Evolutionary conservation across 2,329 filamentous ascomycete genomes (phyloP), one percentile per base, ranked within the genome.

Genomic region (Colletotrichum coccodes): DNA sequence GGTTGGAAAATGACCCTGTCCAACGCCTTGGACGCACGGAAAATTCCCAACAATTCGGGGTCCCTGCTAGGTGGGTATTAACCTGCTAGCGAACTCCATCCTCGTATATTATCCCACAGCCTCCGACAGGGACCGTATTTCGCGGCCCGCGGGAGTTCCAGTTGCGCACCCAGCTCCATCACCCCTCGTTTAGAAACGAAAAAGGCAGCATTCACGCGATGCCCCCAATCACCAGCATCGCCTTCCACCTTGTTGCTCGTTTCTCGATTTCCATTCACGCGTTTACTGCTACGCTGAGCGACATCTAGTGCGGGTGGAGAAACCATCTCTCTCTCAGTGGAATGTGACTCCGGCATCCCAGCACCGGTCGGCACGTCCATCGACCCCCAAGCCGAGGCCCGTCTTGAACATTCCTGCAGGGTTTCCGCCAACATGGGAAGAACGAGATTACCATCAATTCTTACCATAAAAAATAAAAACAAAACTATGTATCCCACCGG

Each of bases 401-500:
- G 18, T 23, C 38, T 44, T 21, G 54, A 26, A 52, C n/a, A 26
- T 47, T 47, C 44, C 44, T 26, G n/a, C 0, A 12, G 44, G 14
- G 26, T 32, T 14, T 58, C 46, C 38, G 64, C 60, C 38, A 58
- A 26, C 44, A 58, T 18, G 34, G 42, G 12, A 30, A 50, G 16
- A 23, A 7, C 26, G 56, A 64, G 26, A 52, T 64, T 32, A 9
- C 64, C n/a, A 58, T 9, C 23, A 36, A 18, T 59, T 53, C 23
- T 58, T 38, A 53, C 60, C 64, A 64, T n/a, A n/a, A n/a, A n/a
- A n/a, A n/a, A n/a, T n/a, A n/a, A n/a, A n/a, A n/a, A n/a, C n/a
- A n/a, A n/a, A n/a, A n/a, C n/a, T n/a, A n/a, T 60, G 64, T 68
- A 60, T 64, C 60, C 52, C 64, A 46, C 53, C 64, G 28, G 60